Percentiles rank a stretch among this genome's conserved stretches.
Conservation (phyloP, 129 eudicot species). For the Flaveria ramosissima region DNA sequence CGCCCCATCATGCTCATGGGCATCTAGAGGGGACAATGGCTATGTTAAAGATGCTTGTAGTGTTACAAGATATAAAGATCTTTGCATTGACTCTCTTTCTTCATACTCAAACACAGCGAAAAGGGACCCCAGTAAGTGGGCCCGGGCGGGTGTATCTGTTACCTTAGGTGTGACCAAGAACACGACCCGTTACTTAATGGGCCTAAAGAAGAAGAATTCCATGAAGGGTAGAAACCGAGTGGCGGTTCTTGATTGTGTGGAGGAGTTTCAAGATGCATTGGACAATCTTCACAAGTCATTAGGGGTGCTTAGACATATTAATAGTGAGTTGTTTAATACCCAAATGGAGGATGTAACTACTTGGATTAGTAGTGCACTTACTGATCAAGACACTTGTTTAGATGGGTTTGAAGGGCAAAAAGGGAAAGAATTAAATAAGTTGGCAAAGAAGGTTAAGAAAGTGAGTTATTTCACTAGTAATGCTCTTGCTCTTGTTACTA, state of each 20-base stretch:
- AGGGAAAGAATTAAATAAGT: slow-evolving; percentile 34
- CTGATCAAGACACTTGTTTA: slow-evolving; percentile 83
- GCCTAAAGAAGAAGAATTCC: slow-evolving; percentile 26
- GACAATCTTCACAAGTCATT: slow-evolving; percentile 71
- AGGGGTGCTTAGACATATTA: slow-evolving; percentile 59
- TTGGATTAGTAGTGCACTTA: slow-evolving; percentile 85
- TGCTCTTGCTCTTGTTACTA: slow-evolving; percentile 81
- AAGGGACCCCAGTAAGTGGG: slow-evolving; percentile 73
- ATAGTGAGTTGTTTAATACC: slow-evolving; percentile 34
- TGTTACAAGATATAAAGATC: slow-evolving; percentile 59
- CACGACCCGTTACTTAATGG: slow-evolving; percentile 36
- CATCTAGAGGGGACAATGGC: slow-evolving; percentile 11
- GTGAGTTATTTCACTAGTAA: slow-evolving; percentile 71
- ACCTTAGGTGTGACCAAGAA: slow-evolving; percentile 72
- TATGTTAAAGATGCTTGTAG: slow-evolving; percentile 78
- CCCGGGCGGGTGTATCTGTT: slow-evolving; percentile 86
- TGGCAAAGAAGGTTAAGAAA: slow-evolving; percentile 47
- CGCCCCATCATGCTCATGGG: slow-evolving; percentile 25
- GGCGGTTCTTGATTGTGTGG: slow-evolving; percentile 70
- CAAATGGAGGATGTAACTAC: slow-evolving; percentile 79
- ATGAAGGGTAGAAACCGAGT: slow-evolving; percentile 43
- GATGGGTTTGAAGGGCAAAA: slow-evolving; percentile 65
- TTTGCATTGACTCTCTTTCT: slow-evolving; percentile 67
- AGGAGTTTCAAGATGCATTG: slow-evolving; percentile 56
- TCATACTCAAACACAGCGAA: slow-evolving; percentile 62